Evolutionary conservation across 202 grass and related monocot genomes (phyloP).

Genomic region (Carex arenaria): DNA sequence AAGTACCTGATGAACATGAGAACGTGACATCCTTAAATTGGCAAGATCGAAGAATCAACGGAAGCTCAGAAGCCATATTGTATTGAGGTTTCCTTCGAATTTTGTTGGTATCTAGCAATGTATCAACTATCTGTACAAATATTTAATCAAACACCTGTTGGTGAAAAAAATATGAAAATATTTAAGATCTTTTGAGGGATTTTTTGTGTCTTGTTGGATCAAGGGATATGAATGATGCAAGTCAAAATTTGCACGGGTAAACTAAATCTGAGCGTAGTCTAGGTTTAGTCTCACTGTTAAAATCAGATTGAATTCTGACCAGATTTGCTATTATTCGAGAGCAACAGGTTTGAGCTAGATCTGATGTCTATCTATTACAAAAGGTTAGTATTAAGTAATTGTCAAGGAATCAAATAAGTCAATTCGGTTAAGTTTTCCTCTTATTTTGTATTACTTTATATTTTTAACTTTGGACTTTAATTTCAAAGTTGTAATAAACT

Average conservation of each 20-base stretch:
- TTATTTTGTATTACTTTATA: neutral
- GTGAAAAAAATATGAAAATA: neutral
- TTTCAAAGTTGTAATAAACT: neutral
- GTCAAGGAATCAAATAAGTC: neutral
- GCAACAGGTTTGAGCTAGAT: neutral
- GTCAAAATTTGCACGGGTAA: neutral
- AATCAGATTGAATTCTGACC: neutral
- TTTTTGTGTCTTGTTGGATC: neutral
- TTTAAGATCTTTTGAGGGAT: neutral
- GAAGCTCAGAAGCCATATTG: conserved; percentile 81
- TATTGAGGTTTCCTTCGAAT: conserved; percentile 89
- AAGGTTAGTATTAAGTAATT: neutral
- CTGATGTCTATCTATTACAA: neutral
- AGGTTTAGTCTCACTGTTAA: neutral
- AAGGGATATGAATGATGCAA: neutral
- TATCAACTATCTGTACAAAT: conserved; percentile 68
- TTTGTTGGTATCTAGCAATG: conserved; percentile 63
- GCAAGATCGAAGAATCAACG: conserved; percentile 70
- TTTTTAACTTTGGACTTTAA: neutral
- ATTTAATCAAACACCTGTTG: neutral
- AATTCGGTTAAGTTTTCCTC: neutral
- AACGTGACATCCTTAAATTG: conserved; percentile 63
- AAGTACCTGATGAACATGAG: conserved; percentile 80
- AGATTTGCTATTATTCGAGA: neutral
- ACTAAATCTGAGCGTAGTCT: neutral